Conservation (phyloP, 2,329 filamentous ascomycete species). For the Paecilomyces dactylethromorphus region DNA sequence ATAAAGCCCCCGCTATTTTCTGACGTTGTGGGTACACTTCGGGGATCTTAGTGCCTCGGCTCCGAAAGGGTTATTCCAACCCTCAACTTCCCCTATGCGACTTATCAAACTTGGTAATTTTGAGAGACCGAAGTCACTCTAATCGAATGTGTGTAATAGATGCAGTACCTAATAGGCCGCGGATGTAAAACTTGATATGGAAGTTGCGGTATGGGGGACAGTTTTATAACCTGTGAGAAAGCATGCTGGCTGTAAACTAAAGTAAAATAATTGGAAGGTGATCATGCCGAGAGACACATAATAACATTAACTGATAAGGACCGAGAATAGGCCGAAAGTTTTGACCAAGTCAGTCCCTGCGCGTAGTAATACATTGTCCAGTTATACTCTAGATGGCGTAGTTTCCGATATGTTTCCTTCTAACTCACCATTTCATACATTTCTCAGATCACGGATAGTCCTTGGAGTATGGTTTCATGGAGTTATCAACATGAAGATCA, state of each 20-base stretch:
- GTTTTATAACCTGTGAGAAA: background rate
- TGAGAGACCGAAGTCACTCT: background rate
- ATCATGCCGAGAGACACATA: background rate
- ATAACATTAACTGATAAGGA: background rate
- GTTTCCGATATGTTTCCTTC: background rate
- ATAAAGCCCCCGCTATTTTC: background rate
- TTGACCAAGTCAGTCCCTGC: background rate
- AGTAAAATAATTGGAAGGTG: background rate
- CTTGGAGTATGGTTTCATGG: too few species aligned
- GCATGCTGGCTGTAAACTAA: background rate
- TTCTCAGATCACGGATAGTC: background rate
- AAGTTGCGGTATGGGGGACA: background rate
- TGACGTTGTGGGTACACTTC: background rate
- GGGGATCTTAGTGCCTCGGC: background rate
- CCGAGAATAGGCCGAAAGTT: background rate
- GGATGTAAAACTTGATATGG: background rate
- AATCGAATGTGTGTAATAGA: background rate
- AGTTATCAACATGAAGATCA: background rate
- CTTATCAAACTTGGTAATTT: background rate
- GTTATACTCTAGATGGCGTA: background rate
- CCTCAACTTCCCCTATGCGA: background rate
- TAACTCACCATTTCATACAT: background rate
- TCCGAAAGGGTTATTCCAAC: background rate
- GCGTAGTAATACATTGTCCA: background rate
- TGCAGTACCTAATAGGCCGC: background rate